Base-by-base conservation (phyloP, 441 rosid genomes). In the Biscutella laevigata region DNA sequence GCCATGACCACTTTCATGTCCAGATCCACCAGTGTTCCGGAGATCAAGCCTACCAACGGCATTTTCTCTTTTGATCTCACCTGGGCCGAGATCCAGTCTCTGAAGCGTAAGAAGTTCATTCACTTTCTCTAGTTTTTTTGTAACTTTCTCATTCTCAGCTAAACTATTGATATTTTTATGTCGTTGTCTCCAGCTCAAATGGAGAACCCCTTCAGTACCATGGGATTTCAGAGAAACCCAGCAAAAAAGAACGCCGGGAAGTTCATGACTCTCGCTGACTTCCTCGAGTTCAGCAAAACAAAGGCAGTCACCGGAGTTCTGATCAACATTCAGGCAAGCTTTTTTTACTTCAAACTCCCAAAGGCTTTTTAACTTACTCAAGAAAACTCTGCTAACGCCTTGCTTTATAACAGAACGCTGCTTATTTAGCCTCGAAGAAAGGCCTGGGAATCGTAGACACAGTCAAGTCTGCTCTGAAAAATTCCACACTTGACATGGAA, bases 1-100 rank as follows among this genome's bases (percentile, higher is more conserved):
- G 98, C 88, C 22, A 38, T 75, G 56, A 43, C 88, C 5, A 57
- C 71, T 37, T 76, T 87, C 64, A 66, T 83, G 67, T 65, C 92
- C 21, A 62, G 66, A 28, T 68, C 86, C 2, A 32, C 67, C 25
- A 69, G 67, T 3, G 38, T 77, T 32, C 92, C 83, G n/a, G 92
- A 84, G 62, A 65, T 90, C 62, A 87, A 87, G 63, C 46, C 57
- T n/a, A 24, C 61, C n/a, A 68, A 74, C 4, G 96, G 95, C 37
- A 70, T 90, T 40, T 90, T 87, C 59, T 82, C 95, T 12, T 90
- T 90, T 44, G 96, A 84, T 59, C 88, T 91, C 35, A 61, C 84
- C 1, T 87, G 98, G 98, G 71, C 59, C 2, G 96, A 91, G 61
- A 83, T 91, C 43, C 82, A 87, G 72, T 75, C 78, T 64, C 70